phyloP scores from a whole-genome alignment of 1,284 basidiomycete genomes.

The Fomitiporia mediterranea region DNA sequence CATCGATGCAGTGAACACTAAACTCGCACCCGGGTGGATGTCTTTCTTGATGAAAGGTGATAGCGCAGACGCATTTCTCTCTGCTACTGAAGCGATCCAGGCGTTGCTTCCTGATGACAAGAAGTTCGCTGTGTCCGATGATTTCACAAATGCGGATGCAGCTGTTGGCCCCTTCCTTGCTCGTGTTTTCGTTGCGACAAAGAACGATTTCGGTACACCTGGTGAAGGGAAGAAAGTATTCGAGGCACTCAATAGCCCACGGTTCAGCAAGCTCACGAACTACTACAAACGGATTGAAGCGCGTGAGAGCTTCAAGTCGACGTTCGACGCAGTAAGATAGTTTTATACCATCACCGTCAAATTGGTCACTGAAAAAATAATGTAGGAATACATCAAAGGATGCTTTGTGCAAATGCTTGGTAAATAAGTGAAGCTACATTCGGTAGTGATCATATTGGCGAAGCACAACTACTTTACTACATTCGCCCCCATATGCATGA shows the following conservation, averaged over 20 bases:
- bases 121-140: constrained; percentile 39
- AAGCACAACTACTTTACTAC: no score
- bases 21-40: constrained; percentile 35
- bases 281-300: constrained; percentile 39
- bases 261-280: constrained; percentile 39
- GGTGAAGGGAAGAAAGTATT: constrained; percentile 40
- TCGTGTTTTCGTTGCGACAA: constrained; percentile 36
- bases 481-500: no score
- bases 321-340: constrained; percentile 37
- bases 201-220: constrained; percentile 41
- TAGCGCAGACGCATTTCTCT: constrained; percentile 35
- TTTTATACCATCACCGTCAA: no score
- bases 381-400: no score
- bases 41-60: constrained; percentile 39
- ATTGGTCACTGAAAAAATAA: no score
- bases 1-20: constrained; percentile 45
- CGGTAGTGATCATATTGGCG: no score
- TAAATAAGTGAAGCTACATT: no score
- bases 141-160: constrained; percentile 35
- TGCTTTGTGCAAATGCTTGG: neutral
- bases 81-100: constrained; percentile 39
- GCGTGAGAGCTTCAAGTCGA: constrained; percentile 45
- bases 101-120: constrained; percentile 36
- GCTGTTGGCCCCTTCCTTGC: constrained; percentile 34
- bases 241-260: constrained; percentile 35